Base-by-base conservation (phyloP, 2,329 filamentous ascomycete species). In the Aspergillus fijiensis region DNA sequence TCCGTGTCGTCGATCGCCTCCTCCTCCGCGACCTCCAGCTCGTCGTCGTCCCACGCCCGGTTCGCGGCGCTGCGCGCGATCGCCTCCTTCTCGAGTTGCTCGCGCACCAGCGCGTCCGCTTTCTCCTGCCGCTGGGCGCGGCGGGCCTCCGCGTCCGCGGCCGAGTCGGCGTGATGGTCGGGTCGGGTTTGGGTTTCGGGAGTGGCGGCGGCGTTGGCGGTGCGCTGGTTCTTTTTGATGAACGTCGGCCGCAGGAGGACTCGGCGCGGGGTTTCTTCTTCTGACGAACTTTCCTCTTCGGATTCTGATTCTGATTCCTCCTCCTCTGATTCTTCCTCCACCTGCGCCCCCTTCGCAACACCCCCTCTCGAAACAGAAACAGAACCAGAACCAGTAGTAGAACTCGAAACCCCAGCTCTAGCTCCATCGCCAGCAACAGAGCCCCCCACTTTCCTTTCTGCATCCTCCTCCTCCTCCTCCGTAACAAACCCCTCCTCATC, bases 1-100 rank as follows among this genome's bases (percentile, higher is more conserved):
- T 99, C 95, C 2, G 89, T 91, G 69, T 96, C 95, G 75, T 98
- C 92, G 21, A 98, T 88, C 51, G 91, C 90, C 35, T 87, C 87
- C 60, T 86, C 86, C 27, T 86, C 86, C 23, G 85, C 84, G 5
- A 87, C 85, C n/a, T 87, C 84, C 19, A 85, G 83, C 14, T 87
- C 85, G 55, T 82, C 79, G 57, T 85, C 83, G 59, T 96, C 93
- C 92, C 93, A 97, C 70, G 92, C 88, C 72, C 91, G 92, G 76
- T 91, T 92, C 12, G 87, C 89, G 0, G 87, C 86, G 0, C 87
- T 87, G 57, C 88, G 86, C 23, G 90, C 91, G 4, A 89, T 89
- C 0, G 90, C 85, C 69, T 94, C 89, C 66, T 90, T 91, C 69
- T 90, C 88, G 49, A 98, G 87, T 72, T 98, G 92, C 67, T 93